A percentile compares a stretch with the other conserved stretches of the same genome.
phyloP scores from a whole-genome alignment of 148 eudicot genomes.

The Gaultheria prostrata region DNA sequence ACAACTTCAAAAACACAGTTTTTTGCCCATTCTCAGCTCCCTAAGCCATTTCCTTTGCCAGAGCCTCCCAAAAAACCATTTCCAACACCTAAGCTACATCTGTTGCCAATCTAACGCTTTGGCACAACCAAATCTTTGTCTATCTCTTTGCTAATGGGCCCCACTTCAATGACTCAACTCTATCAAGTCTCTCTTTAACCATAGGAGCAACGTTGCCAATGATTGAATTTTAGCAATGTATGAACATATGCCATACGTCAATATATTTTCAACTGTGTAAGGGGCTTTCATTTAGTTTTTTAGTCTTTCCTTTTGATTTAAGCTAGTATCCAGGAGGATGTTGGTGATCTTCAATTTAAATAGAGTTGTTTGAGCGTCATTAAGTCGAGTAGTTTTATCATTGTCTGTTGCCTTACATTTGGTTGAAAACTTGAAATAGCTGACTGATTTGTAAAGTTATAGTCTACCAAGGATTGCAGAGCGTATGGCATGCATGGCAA shows the following conservation, averaged over 20 bases:
- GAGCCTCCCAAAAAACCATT: background rate
- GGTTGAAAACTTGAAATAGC: background rate
- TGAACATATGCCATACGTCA: background rate
- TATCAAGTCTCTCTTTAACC: background rate
- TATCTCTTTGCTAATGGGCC: background rate
- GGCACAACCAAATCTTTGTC: background rate
- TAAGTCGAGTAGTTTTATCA: background rate
- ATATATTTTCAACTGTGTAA: background rate
- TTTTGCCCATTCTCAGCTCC: background rate
- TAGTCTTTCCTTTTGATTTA: background rate
- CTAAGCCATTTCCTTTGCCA: background rate
- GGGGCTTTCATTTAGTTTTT: background rate
- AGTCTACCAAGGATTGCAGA: background rate
- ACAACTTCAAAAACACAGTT: background rate
- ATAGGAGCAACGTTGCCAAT: background rate
- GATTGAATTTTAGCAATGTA: background rate
- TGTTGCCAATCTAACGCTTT: background rate
- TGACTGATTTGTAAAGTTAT: background rate
- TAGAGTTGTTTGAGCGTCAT: background rate
- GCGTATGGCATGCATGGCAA: background rate
- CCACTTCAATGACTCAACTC: background rate
- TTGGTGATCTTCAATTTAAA: background rate
- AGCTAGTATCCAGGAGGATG: background rate
- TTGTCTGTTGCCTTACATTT: background rate
- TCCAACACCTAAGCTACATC: background rate